Evolutionary conservation across 805 yeast species (phyloP).

Genomic region (Candida maris): DNA sequence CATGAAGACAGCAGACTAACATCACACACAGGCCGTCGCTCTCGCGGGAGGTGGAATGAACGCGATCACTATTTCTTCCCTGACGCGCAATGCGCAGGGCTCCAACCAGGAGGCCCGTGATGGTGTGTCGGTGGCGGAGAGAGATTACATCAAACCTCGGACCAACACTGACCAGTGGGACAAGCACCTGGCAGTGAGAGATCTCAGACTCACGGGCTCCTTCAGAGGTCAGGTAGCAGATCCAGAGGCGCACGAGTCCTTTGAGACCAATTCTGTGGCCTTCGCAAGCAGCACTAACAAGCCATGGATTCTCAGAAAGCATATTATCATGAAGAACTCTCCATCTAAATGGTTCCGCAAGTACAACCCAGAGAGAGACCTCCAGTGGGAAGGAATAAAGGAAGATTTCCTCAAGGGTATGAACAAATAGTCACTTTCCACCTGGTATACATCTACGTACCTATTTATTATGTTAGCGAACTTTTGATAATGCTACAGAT

Average conservation of each 20-base stretch:
- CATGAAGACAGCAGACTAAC: too few species aligned
- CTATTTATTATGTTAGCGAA: slow-evolving; percentile 1
- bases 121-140: slow-evolving; percentile 39
- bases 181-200: slow-evolving; percentile 61
- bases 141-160: slow-evolving; percentile 52
- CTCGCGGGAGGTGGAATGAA: slow-evolving; percentile 51
- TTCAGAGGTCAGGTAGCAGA: slow-evolving; percentile 64
- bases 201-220: slow-evolving; percentile 70
- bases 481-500: slow-evolving; percentile 12
- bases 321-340: slow-evolving; percentile 37
- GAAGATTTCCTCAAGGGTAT: slow-evolving; percentile 35
- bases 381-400: slow-evolving; percentile 31
- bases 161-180: slow-evolving; percentile 54
- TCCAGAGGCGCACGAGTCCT: slow-evolving; percentile 70
- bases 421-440: slow-evolving; percentile 22
- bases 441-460: neutral
- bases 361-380: slow-evolving; percentile 31
- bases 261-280: slow-evolving; percentile 61
- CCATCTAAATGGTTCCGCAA: slow-evolving; percentile 36
- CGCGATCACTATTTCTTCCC: slow-evolving; percentile 27
- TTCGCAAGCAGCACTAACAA: slow-evolving; percentile 30
- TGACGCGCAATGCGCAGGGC: slow-evolving; percentile 33
- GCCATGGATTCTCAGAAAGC: slow-evolving; percentile 38
- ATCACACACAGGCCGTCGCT: slow-evolving; percentile 37
- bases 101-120: slow-evolving; percentile 34